These are phyloP conservation scores for Coelastrella sp. DNA, from an alignment of 139 green algal genomes.

Conservation along the genomic window DNA sequence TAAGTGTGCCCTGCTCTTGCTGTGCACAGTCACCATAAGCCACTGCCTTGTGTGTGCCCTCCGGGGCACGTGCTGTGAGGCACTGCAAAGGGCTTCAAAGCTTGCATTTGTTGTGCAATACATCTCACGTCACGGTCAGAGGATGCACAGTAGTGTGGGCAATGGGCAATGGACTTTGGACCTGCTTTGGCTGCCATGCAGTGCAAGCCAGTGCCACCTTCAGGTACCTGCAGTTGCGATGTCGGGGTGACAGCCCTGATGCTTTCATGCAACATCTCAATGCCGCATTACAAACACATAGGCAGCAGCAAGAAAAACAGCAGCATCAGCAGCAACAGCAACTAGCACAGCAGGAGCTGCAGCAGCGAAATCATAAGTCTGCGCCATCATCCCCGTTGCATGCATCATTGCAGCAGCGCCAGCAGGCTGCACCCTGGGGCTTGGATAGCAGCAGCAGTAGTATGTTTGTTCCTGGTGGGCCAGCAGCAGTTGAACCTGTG, in stretches of 20 bases:
- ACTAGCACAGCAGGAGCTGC: not conserved
- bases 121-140: too few relatives aligned
- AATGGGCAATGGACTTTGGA: too few relatives aligned
- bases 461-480: not conserved
- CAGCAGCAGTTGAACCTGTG: not conserved
- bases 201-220: slow-evolving; percentile 40
- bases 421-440: not conserved
- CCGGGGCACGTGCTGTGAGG: not conserved
- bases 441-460: slow-evolving; percentile 13
- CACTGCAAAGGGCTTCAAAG: too few relatives aligned
- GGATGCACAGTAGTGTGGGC: too few relatives aligned
- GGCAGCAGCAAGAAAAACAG: slow-evolving; percentile 8
- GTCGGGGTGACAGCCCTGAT: slow-evolving; percentile 56
- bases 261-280: slow-evolving; percentile 45
- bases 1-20: not conserved
- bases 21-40: not conserved
- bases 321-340: not conserved
- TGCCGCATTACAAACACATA: slow-evolving; percentile 18
- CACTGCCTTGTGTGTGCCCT: not conserved
- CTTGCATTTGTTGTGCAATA: too few relatives aligned
- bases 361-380: not conserved
- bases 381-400: not conserved
- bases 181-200: slow-evolving; percentile 6
- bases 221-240: slow-evolving; percentile 49
- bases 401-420: slow-evolving; percentile 2